These are phyloP conservation scores for Lactuca sativa DNA, from an alignment of 129 eudicot species.

Conservation along the genomic window DNA sequence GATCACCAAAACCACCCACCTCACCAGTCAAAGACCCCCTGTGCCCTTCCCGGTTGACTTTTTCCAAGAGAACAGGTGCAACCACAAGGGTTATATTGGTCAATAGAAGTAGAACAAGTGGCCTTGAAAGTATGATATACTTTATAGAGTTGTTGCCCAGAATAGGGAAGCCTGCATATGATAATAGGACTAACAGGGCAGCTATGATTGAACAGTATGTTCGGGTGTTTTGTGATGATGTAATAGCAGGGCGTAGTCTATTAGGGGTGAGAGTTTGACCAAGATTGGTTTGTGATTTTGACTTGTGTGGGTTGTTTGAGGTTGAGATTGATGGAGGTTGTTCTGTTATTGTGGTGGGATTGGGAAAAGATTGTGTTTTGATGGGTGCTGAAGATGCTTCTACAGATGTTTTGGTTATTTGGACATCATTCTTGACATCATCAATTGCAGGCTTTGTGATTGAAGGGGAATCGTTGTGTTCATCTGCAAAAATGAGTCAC, in stretches of 20 bases:
- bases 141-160: conserved; percentile 37
- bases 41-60: conserved; percentile 24
- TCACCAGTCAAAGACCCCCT: conserved; percentile 34
- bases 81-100: conserved; percentile 61
- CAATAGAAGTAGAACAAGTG: conserved; percentile 61
- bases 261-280: conserved; percentile 31
- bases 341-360: conserved; percentile 14
- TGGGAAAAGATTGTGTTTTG: conserved; percentile 20
- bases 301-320: conserved; percentile 17
- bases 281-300: conserved; percentile 26
- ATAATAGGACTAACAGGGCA: conserved; percentile 60
- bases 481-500: conserved; percentile 23
- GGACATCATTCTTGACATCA: conserved; percentile 20
- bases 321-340: conserved; percentile 12
- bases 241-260: conserved; percentile 48
- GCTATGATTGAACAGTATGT: conserved; percentile 41
- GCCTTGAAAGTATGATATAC: conserved; percentile 50
- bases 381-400: conserved; percentile 8
- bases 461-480: conserved; percentile 8
- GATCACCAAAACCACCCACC: conserved; percentile 37
- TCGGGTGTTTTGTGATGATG: conserved; percentile 55
- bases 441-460: not conserved
- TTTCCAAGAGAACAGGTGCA: conserved; percentile 43
- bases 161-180: conserved; percentile 60
- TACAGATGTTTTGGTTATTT: conserved; percentile 13